Base-by-base conservation (phyloP, 1,139 yeast genomes). In the Tardiomyces digboiensis region DNA sequence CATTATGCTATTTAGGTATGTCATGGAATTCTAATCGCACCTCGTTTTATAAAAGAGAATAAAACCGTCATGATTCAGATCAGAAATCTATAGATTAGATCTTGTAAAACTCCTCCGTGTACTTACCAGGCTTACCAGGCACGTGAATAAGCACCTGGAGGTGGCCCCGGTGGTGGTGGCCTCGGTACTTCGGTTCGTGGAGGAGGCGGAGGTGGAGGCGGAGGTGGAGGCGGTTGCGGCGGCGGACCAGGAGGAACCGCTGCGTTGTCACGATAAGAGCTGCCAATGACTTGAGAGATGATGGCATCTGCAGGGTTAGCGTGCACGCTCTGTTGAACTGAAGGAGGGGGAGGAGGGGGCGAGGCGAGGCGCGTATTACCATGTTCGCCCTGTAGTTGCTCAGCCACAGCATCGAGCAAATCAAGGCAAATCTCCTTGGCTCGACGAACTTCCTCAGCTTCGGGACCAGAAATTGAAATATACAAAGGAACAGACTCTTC, bases 401-500 rank as follows among this genome's bases (percentile, higher is more conserved):
- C 65, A 13, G 50, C 49, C 6, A 65, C 61, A 3, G 64, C 52
- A 10, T 55, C 52, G 36, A 66, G 47, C 29, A 66, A 47, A 49
- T 66, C 71, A 19, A 47, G 43, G 41, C 63, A 53, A 56, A 66
- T 54, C 19, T 50, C 60, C 26, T 54, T 56, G 8, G 70, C 70
- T 16, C 50, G 44, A 14, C 48, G 54, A 2, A 65, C 53, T 18
- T 48, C 52, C 7, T 52, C 60, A 21, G 52, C 48, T 29, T 56
- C 58, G 3, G 49, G 56, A 8, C 66, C 66, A 26, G 49, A 40
- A 38, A 66, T 50, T 44, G 59, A 62, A 20, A 66, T 44, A 48
- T 56, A 64, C 53, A 63, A 43, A 3, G 67, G 66, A 29, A 53
- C 57, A 42, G 59, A 64, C 20, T 59, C 61, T 45, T 66, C 70